phyloP scores from a whole-genome alignment of 2,329 filamentous ascomycete genomes.

The Elsinoe batatas region DNA sequence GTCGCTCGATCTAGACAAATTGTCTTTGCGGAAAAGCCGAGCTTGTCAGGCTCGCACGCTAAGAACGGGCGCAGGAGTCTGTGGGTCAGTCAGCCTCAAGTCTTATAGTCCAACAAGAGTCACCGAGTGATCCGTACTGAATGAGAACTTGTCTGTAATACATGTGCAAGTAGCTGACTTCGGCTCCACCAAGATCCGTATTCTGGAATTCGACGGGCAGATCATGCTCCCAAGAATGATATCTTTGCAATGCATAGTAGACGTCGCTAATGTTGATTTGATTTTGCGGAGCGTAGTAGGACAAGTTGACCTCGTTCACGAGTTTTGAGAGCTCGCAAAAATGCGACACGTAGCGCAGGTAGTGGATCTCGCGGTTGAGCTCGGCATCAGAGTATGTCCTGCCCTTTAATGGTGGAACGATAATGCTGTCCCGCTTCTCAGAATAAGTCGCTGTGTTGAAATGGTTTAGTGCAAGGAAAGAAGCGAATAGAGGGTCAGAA shows the following conservation, averaged over 20 bases:
- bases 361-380: slow-evolving; percentile 3
- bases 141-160: slow-evolving; percentile 1
- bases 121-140: background rate
- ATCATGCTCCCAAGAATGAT: slow-evolving; percentile 3
- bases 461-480: too few species aligned
- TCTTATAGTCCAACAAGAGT: background rate
- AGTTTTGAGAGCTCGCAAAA: slow-evolving; percentile 10
- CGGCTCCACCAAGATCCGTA: background rate
- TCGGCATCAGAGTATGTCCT: background rate
- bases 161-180: slow-evolving; percentile 3
- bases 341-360: background rate
- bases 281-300: background rate
- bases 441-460: background rate
- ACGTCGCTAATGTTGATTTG: background rate
- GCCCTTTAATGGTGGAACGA: background rate
- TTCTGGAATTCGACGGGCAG: slow-evolving; percentile 2
- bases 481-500: background rate
- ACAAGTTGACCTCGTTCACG: background rate
- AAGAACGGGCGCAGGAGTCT: slow-evolving; percentile 1
- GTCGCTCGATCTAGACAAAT: background rate
- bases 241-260: background rate
- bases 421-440: slow-evolving; percentile 4
- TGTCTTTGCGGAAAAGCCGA: background rate
- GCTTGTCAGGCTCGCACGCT: background rate
- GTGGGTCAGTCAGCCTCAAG: background rate